Percentiles rank a stretch among this genome's conserved stretches.
phyloP scores from a whole-genome alignment of 2,329 filamentous ascomycete genomes.

The Trichophyton mentagrophytes region DNA sequence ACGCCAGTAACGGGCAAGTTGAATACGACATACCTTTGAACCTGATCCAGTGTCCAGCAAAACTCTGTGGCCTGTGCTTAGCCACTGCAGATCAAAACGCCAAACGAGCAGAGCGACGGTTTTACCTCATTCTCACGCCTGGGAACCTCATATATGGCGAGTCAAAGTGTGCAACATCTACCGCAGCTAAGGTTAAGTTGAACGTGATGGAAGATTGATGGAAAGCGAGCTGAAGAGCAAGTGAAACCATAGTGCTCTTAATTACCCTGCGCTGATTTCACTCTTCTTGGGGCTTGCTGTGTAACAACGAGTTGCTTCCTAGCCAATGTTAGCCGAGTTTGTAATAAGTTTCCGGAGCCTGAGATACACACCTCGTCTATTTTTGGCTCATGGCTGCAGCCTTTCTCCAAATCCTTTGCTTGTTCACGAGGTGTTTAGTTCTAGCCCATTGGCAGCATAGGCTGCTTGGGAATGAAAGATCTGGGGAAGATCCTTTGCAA shows the following conservation, averaged over 20 bases:
- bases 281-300: background rate
- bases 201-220: background rate
- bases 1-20: background rate
- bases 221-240: constrained; percentile 1
- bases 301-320: background rate
- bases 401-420: background rate
- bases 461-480: background rate
- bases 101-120: background rate
- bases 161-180: background rate
- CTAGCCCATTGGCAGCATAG: background rate
- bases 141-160: background rate
- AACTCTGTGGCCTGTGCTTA: background rate
- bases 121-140: background rate
- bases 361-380: background rate
- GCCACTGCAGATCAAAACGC: background rate
- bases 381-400: background rate
- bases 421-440: background rate
- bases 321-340: background rate
- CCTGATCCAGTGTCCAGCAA: too few species aligned
- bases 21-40: background rate
- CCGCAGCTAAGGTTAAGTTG: background rate
- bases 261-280: background rate
- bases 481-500: background rate
- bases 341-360: background rate
- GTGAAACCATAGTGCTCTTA: background rate